Base-by-base conservation (phyloP, 352 stramenopile genomes). In the Phytophthora crassamura region DNA sequence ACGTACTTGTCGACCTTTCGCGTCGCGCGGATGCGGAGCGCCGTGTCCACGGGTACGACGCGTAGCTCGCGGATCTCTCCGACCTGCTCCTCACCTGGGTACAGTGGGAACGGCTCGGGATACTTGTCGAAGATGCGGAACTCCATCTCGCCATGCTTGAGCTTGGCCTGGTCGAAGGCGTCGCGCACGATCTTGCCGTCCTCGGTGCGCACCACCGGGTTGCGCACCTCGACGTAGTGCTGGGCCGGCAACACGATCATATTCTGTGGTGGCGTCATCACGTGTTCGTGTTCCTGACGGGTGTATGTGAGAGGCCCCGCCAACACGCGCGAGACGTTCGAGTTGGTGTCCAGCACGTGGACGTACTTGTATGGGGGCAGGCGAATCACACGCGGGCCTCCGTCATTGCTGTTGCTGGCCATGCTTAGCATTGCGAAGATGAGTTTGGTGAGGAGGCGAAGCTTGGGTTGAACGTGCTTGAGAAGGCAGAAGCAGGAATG, bases 271-370 rank as follows among this genome's bases (percentile, higher is more conserved):
- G 45, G 69, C 35, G 78, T 85, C 32, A 92, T 70, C 39, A 94
- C 74, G 43, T 90, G 76, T 51, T 94, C 86, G 52, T 94, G 86
- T 53, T 94, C 86, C 59, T 92, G 82, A 2, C 86, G 80, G 35
- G 86, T 94, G 72, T 92, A 94, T 40, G 84, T 94, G 25, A 90
- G 71, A 46, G 86, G 86, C 0, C 86, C 86, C 0, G 77, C 84
- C 56, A 94, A 77, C 68, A 94, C 86, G 54, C 86, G 83, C 32
- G 86, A 87, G 14, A 94, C 84, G 46, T 94, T 94, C 43, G 81
- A 89, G 78, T 94, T 94, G 58, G 86, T 94, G 72, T 94, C 86
- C 7, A 92, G 86, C 61, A 94, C 78, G 59, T 94, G 80, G 2
- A 94, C 78, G 50, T 91, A 94, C 64, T 94, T 90, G 80, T 94